Evolutionary conservation across 2,329 filamentous ascomycete species (phyloP).

Genomic region (Ceratocystis lukuohia): DNA sequence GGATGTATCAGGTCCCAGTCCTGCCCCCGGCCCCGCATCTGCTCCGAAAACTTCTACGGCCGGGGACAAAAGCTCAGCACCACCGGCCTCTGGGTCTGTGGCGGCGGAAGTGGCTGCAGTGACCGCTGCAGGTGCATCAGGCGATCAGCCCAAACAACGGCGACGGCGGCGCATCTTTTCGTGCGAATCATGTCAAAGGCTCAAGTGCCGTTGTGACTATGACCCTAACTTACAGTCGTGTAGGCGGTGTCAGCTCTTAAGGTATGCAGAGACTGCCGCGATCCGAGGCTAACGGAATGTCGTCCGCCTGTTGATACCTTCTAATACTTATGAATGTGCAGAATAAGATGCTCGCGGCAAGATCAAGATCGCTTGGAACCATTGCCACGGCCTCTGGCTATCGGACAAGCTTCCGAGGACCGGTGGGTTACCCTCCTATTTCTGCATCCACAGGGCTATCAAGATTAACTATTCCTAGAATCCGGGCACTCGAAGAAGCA

Average conservation of each 20-base stretch:
- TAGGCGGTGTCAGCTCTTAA: constrained; percentile 16
- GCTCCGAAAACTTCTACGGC: neutral
- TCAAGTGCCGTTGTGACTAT: constrained; percentile 18
- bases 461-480: neutral
- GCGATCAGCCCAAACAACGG: constrained; percentile 15
- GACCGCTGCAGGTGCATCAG: constrained; percentile 1
- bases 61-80: neutral
- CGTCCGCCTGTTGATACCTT: neutral
- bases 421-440: constrained; percentile 1
- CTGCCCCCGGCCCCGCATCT: neutral
- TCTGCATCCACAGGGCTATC: neutral
- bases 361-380: constrained; percentile 17
- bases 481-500: constrained; percentile 15
- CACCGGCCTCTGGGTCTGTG: constrained; percentile 11
- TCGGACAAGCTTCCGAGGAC: constrained; percentile 11
- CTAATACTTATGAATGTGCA: neutral
- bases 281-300: neutral
- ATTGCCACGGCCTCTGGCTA: constrained; percentile 9
- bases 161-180: constrained; percentile 15
- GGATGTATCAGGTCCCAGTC: neutral
- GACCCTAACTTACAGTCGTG: constrained; percentile 16
- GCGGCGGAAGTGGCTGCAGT: constrained; percentile 14
- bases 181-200: constrained; percentile 18
- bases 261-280: neutral
- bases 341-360: constrained; percentile 18